Percentiles rank a stretch among this genome's conserved stretches.
phyloP scores from a whole-genome alignment of 2,329 filamentous ascomycete species.

The Pseudogymnoascus verrucosus region DNA sequence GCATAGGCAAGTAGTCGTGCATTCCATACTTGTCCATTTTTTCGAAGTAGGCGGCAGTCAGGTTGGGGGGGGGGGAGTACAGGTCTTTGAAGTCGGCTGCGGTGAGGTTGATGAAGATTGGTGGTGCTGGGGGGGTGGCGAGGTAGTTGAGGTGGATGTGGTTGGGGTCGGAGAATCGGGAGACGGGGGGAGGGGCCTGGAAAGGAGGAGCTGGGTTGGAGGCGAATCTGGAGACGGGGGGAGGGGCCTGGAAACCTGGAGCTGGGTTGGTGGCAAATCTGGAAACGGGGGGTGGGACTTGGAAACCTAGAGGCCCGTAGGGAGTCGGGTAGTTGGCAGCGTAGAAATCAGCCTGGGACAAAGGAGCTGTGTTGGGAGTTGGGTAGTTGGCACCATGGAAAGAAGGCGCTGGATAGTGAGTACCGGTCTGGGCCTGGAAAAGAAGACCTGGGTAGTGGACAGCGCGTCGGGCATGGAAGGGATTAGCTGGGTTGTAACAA shows the following conservation, averaged over 20 bases:
- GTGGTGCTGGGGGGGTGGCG: too few relatives aligned
- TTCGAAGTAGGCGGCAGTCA: background rate
- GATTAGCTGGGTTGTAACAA: background rate
- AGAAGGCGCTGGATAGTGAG: background rate
- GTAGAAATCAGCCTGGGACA: background rate
- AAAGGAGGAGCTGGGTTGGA: background rate
- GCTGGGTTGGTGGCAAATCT: too few relatives aligned
- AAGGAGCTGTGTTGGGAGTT: too few relatives aligned
- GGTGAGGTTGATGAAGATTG: background rate
- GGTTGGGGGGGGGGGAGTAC: background rate
- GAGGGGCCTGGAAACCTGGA: background rate
- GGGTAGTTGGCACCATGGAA: too few relatives aligned
- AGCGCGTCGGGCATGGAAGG: background rate
- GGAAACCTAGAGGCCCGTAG: too few relatives aligned
- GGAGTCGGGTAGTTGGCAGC: background rate
- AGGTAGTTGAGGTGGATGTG: too few relatives aligned
- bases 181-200: too few relatives aligned
- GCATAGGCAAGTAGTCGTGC: background rate
- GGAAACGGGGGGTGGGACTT: too few relatives aligned
- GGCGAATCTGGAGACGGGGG: too few relatives aligned
- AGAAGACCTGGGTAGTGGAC: background rate
- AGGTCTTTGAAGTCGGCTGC: too few relatives aligned
- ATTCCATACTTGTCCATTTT: background rate
- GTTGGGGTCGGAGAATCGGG: too few relatives aligned
- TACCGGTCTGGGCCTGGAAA: background rate